These are phyloP conservation scores for Cyclotella kingstonii DNA, from an alignment of 108 stramenopile species.

Conservation along the genomic window DNA sequence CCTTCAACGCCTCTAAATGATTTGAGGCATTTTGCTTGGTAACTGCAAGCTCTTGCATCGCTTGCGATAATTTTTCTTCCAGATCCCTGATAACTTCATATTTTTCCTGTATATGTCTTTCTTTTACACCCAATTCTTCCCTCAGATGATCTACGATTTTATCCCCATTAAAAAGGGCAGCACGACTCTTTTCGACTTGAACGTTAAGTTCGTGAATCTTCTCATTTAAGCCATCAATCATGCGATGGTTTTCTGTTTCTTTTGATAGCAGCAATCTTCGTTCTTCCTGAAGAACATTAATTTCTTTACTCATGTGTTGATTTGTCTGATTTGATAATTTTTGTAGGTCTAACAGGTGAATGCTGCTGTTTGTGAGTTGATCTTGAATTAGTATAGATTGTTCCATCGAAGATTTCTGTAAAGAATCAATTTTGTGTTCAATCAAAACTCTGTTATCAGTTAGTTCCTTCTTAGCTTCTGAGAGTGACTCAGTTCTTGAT, in stretches of 20 bases:
- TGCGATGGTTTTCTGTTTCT: constrained; percentile 13
- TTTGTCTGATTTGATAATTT: constrained; percentile 28
- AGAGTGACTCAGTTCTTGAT: neutral
- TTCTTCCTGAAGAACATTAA: constrained; percentile 35
- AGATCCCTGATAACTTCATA: neutral
- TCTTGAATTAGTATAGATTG: too few relatives aligned
- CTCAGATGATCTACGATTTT: constrained; percentile 2
- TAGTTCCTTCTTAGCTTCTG: neutral
- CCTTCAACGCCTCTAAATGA: neutral
- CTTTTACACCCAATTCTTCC: constrained; percentile 2
- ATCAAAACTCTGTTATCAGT: neutral
- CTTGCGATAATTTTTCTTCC: constrained; percentile 10
- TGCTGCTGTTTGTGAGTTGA: constrained; percentile 5
- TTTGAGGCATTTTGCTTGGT: neutral
- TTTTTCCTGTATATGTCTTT: too few relatives aligned
- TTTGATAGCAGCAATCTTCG: constrained; percentile 13
- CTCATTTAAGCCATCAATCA: constrained; percentile 11
- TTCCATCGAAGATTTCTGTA: too few relatives aligned
- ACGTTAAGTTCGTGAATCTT: constrained; percentile 9
- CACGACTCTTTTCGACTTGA: constrained; percentile 11
- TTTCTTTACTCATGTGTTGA: constrained; percentile 33
- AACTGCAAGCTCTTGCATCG: neutral
- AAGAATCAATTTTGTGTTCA: neutral
- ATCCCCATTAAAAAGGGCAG: neutral
- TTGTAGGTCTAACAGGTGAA: constrained; percentile 24